phyloP scores from a whole-genome alignment of 106 monocot genomes.

The Vanilla planifolia region DNA sequence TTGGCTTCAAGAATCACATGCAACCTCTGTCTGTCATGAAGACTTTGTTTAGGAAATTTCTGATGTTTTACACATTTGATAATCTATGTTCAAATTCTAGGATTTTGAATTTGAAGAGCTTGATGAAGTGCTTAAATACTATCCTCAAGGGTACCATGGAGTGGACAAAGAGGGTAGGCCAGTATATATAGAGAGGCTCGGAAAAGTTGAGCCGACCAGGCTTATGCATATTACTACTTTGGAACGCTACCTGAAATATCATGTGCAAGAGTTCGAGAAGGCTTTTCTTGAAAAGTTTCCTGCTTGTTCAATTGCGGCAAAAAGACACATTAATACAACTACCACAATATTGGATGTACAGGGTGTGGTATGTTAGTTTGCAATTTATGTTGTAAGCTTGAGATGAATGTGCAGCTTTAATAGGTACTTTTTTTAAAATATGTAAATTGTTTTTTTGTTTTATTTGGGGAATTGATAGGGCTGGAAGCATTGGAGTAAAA shows the following conservation, averaged over 20 bases:
- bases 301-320: constrained; percentile 83
- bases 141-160: constrained; percentile 98
- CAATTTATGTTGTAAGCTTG: background rate
- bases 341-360: constrained; percentile 94
- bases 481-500: constrained; percentile 67
- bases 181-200: constrained; percentile 86
- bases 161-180: constrained; percentile 95
- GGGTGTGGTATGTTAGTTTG: constrained; percentile 68
- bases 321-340: constrained; percentile 73
- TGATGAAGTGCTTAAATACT: constrained; percentile 67
- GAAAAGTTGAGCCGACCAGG: constrained; percentile 79
- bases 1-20: too few relatives aligned
- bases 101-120: constrained; percentile 88
- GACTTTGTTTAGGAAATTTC: too few relatives aligned
- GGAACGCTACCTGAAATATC: constrained; percentile 92
- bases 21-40: too few relatives aligned
- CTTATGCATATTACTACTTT: constrained; percentile 82
- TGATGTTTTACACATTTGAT: too few relatives aligned
- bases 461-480: constrained; percentile 29
- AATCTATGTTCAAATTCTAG: constrained; percentile 22
- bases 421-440: background rate
- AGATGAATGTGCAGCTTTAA: background rate
- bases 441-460: too few relatives aligned
- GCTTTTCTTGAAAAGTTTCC: constrained; percentile 83
- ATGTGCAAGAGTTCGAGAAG: constrained; percentile 96